Evolutionary conservation across 305 asterid genomes (phyloP).

Genomic region (Fraxinus albicans): DNA sequence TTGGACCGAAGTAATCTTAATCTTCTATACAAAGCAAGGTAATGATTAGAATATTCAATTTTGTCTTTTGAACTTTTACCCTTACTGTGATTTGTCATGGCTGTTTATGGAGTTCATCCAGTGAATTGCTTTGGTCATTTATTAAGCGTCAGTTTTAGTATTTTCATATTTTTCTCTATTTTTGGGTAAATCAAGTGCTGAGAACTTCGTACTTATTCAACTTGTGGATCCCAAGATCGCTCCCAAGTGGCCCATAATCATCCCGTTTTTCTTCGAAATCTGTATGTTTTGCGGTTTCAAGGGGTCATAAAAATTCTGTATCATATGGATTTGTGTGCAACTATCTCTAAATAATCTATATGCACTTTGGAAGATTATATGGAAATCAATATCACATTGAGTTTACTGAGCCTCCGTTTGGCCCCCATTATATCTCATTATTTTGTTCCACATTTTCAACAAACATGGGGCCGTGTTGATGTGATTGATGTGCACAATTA

Average conservation of each 20-base stretch:
- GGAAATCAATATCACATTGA: background rate
- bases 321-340: background rate
- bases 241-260: background rate
- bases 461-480: too few species aligned
- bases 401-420: background rate
- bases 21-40: slow-evolving; percentile 92
- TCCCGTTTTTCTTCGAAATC: background rate
- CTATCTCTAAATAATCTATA: background rate
- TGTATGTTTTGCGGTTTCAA: background rate
- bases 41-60: background rate
- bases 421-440: too few species aligned
- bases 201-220: background rate
- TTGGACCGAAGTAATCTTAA: slow-evolving; percentile 86
- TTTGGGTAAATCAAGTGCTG: background rate
- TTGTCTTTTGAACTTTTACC: background rate
- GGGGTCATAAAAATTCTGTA: background rate
- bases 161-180: background rate
- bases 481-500: too few species aligned
- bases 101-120: background rate
- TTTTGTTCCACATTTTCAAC: too few species aligned
- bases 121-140: background rate
- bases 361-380: background rate
- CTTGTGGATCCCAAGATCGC: background rate
- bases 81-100: slow-evolving; percentile 1
- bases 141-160: background rate